Base-by-base conservation (phyloP, 1,284 basidiomycete genomes). In the Takashimella koratensis region DNA sequence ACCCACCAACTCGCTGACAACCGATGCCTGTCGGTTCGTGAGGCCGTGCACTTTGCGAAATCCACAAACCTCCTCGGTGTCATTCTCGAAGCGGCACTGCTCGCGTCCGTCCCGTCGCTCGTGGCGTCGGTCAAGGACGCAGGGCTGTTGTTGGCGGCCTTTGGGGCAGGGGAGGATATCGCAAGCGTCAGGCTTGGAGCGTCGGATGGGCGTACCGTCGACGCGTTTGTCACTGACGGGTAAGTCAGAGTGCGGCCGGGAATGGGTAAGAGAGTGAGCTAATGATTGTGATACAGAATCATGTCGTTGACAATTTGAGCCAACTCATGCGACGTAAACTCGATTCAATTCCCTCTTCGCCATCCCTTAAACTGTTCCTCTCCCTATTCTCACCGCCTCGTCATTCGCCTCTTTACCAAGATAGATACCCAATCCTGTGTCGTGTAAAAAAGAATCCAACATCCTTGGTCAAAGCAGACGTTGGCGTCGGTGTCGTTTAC, bases 11-110 rank as follows among this genome's bases (percentile, higher is more conserved):
- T 80, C 63, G 73, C 75, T 11, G 82, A 83, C 66, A 66, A 78
- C 48, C 62, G 81, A 23, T 86, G 75, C 78, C 81, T 72, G 55
- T 93, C 89, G 67, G 85, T 98, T 39, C 83, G 86, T 57, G 87
- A 91, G 59, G 93, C 93, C 16, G 92, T 98, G 52, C 90, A 95
- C 65, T 97, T 98, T 72, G 90, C 94, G 21, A 92, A 88, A 71
- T 80, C 82, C 54, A 98, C 97, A 76, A 98, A 98, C 74, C 78
- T 99, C 39, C 78, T 99, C 55, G 96, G 96, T 53, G 81, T 99
- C 48, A 86, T 96, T 71, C 82, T 96, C 47, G 89, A 97, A 73
- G 87, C 88, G n/a, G 83, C 86, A 41, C 80, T 96, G 56, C 76
- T 98, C 75, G 70, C 76, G 80, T 73, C 75, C 66, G 90, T 95